Conservation (phyloP, 352 stramenopile genomes). For the Pythium phragmiticola region DNA sequence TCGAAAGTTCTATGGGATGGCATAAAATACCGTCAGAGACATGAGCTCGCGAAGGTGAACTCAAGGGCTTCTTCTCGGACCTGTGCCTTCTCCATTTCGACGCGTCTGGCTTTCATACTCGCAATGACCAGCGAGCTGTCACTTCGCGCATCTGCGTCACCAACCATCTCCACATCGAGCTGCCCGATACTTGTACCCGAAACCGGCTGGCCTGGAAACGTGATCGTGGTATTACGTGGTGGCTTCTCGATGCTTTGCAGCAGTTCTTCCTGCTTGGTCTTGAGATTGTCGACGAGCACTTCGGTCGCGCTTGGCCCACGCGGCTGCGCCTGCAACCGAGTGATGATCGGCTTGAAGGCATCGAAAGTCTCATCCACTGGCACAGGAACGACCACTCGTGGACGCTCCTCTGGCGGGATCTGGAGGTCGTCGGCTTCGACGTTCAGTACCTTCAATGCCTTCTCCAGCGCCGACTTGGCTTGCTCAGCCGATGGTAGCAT, state of each 20-base stretch:
- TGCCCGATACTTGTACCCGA: slow-evolving; percentile 12
- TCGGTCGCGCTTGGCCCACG: slow-evolving; percentile 76
- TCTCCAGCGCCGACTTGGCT: slow-evolving; percentile 40
- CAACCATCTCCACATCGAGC: slow-evolving; percentile 12
- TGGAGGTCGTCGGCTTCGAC: slow-evolving; percentile 76
- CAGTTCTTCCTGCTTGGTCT: slow-evolving; percentile 74
- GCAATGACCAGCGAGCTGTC: slow-evolving; percentile 73
- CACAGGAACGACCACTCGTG: slow-evolving; percentile 44
- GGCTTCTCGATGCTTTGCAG: slow-evolving; percentile 53
- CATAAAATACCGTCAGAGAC: not conserved
- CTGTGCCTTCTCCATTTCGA: slow-evolving; percentile 79
- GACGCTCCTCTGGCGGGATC: slow-evolving; percentile 46
- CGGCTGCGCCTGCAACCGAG: slow-evolving; percentile 72
- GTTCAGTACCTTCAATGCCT: slow-evolving; percentile 57
- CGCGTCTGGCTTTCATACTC: slow-evolving; percentile 66
- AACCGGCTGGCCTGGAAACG: slow-evolving; percentile 35
- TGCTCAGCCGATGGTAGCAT: slow-evolving; percentile 26
- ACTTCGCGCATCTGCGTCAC: slow-evolving; percentile 34
- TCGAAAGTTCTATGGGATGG: slow-evolving; percentile 60
- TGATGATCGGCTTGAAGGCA: slow-evolving; percentile 85
- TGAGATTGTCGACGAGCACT: slow-evolving; percentile 71
- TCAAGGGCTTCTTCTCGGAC: slow-evolving; percentile 24
- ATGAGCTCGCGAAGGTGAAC: slow-evolving; percentile 14
- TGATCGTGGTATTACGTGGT: slow-evolving; percentile 60
- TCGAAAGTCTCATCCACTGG: slow-evolving; percentile 55